Conservation (phyloP, 2,329 filamentous ascomycete genomes). For the Bipolaris victoriae region DNA sequence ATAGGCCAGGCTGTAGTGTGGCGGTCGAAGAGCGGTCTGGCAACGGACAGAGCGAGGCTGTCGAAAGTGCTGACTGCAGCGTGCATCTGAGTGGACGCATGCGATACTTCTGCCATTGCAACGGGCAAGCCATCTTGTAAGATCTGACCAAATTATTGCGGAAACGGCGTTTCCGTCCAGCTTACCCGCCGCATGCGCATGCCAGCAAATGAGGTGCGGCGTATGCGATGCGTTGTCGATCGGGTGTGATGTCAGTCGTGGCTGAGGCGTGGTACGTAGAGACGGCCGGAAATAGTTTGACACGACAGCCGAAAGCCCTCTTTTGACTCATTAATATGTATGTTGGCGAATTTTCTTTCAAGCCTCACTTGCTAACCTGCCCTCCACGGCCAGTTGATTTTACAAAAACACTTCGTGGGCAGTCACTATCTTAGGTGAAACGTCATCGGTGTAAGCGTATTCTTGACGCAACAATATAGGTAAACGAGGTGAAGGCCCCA, state of each 20-base stretch:
- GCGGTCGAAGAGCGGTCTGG: constrained; percentile 19
- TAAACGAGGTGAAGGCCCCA: constrained; percentile 1
- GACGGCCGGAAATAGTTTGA: constrained; percentile 9
- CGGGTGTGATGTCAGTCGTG: constrained; percentile 14
- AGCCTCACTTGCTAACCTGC: not conserved
- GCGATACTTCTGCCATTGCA: constrained; percentile 2
- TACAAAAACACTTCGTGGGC: not conserved
- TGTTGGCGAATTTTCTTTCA: not conserved
- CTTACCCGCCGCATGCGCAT: constrained; percentile 14
- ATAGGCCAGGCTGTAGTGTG: constrained; percentile 16
- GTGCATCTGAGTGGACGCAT: constrained; percentile 15
- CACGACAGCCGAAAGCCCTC: not conserved
- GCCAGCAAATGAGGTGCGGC: constrained; percentile 14
- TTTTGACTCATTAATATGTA: constrained; percentile 1
- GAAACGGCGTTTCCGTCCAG: not conserved
- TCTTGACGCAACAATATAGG: constrained; percentile 1
- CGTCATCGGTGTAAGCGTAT: constrained; percentile 11
- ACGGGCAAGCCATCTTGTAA: constrained; percentile 6
- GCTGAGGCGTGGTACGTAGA: constrained; percentile 11
- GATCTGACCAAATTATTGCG: constrained; percentile 1
- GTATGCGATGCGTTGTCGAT: constrained; percentile 17
- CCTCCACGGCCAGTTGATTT: not conserved
- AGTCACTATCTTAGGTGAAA: not conserved
- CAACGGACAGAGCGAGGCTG: constrained; percentile 23
- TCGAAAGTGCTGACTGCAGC: constrained; percentile 24